Evolutionary conservation across 2,329 filamentous ascomycete species (phyloP).

Genomic region (Delphinella strobiligena): DNA sequence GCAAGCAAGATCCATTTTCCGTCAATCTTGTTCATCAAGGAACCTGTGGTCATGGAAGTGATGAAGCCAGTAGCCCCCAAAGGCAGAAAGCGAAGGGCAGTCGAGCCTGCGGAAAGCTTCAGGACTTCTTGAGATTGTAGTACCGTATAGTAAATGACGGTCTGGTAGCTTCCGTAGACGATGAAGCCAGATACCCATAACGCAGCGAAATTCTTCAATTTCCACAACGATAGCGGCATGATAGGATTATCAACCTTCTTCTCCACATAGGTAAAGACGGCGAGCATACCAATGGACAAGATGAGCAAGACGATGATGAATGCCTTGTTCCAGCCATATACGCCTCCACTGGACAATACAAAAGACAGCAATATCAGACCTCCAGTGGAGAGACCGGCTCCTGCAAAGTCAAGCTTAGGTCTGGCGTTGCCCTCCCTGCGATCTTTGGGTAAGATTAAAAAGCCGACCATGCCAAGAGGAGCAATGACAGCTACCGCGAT

Average conservation of each 20-base stretch:
- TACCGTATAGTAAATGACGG: conserved; percentile 31
- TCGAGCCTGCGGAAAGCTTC: conserved; percentile 25
- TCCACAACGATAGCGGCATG: conserved; percentile 36
- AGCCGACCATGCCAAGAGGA: conserved; percentile 10
- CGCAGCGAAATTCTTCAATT: conserved; percentile 33
- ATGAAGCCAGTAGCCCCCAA: conserved; percentile 26
- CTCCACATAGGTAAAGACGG: conserved; percentile 27
- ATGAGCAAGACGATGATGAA: conserved; percentile 33
- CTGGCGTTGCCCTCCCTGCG: conserved; percentile 20
- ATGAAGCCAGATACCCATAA: conserved; percentile 34
- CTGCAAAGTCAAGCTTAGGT: conserved; percentile 29
- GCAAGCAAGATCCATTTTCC: conserved; percentile 24
- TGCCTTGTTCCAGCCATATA: conserved; percentile 34
- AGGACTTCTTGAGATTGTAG: conserved; percentile 30
- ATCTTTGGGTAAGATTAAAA: conserved; percentile 29
- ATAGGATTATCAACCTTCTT: conserved; percentile 34
- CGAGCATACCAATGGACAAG: conserved; percentile 26
- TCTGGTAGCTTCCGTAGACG: conserved; percentile 31
- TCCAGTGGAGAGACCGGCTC: conserved; percentile 29
- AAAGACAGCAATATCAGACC: conserved; percentile 34
- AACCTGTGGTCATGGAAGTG: conserved; percentile 14
- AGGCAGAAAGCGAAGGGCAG: conserved; percentile 29
- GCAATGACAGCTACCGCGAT: conserved; percentile 14
- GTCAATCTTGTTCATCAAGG: conserved; percentile 27
- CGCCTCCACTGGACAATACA: conserved; percentile 32